phyloP scores from a whole-genome alignment of 495 filamentous ascomycete species.

The Apodospora peruviana region DNA sequence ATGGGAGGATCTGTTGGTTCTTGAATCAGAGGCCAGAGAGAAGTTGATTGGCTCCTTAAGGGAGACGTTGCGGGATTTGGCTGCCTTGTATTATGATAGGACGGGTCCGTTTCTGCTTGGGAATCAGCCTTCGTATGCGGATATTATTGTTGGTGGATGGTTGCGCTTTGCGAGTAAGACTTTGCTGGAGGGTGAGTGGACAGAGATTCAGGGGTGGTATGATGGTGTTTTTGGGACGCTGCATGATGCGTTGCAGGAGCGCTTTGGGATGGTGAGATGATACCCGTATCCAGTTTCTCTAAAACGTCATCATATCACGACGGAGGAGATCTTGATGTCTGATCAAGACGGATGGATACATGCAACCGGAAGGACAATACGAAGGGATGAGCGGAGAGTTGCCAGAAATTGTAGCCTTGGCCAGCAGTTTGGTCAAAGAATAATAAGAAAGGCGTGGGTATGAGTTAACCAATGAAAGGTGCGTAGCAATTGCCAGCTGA shows the following conservation, averaged over 20 bases:
- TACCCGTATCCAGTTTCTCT: too few species aligned
- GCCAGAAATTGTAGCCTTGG: too few species aligned
- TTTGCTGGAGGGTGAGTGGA: slow-evolving; percentile 43
- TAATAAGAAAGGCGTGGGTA: too few species aligned
- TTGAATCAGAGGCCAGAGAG: slow-evolving; percentile 40
- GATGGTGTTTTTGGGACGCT: slow-evolving; percentile 41
- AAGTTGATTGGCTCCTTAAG: slow-evolving; percentile 31
- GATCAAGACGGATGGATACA: too few species aligned
- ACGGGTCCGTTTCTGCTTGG: slow-evolving; percentile 50
- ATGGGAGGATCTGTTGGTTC: slow-evolving; percentile 40
- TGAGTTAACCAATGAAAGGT: too few species aligned
- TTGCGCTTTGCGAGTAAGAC: slow-evolving; percentile 37
- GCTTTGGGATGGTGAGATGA: too few species aligned
- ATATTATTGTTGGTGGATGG: slow-evolving; percentile 59
- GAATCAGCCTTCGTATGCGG: slow-evolving; percentile 47
- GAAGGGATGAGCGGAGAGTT: too few species aligned
- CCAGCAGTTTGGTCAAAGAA: too few species aligned
- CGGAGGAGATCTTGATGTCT: too few species aligned
- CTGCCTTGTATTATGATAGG: slow-evolving; percentile 31
- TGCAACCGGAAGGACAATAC: too few species aligned
- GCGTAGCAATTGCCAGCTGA: too few species aligned
- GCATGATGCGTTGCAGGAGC: slow-evolving; percentile 41
- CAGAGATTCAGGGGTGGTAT: slow-evolving; percentile 47
- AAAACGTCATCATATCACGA: too few species aligned
- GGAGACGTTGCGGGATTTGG: slow-evolving; percentile 36